Conservation (phyloP, 768 basidiomycete genomes). For the Macrolepiota albuminosa region DNA sequence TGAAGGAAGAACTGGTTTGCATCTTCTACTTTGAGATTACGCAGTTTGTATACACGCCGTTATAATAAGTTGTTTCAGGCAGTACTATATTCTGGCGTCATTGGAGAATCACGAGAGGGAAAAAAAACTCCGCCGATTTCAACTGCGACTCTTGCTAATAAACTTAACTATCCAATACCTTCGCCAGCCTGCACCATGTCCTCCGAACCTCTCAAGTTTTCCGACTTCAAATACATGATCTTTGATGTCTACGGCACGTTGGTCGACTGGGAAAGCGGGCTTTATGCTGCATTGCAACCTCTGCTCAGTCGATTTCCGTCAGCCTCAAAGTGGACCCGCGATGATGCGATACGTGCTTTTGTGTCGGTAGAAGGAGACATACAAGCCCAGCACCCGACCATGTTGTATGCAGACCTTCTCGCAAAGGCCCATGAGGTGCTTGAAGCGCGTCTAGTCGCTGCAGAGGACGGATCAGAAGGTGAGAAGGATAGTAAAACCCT, state of each 20-base stretch:
- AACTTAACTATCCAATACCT: background rate
- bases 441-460: conserved; percentile 30
- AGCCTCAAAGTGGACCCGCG: conserved; percentile 40
- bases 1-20: no score
- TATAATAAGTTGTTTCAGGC: no score
- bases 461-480: conserved; percentile 17
- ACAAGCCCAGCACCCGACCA: conserved; percentile 50
- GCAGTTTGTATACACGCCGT: no score
- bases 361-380: conserved; percentile 49
- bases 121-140: background rate
- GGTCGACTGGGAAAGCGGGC: conserved; percentile 72
- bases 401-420: conserved; percentile 60
- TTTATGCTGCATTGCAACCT: conserved; percentile 50
- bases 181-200: background rate
- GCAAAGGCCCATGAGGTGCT: conserved; percentile 39
- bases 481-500: conserved; percentile 12
- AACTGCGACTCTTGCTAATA: background rate
- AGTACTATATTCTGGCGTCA: background rate
- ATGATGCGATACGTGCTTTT: conserved; percentile 50
- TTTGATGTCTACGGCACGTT: conserved; percentile 81
- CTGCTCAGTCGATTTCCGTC: conserved; percentile 39
- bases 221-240: conserved; percentile 49
- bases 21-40: no score
- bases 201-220: conserved; percentile 24
- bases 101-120: background rate